Evolutionary conservation across 768 basidiomycete genomes (phyloP), one percentile per base, ranked within the genome.

Genomic region (Candolleomyces aberdarensis): DNA sequence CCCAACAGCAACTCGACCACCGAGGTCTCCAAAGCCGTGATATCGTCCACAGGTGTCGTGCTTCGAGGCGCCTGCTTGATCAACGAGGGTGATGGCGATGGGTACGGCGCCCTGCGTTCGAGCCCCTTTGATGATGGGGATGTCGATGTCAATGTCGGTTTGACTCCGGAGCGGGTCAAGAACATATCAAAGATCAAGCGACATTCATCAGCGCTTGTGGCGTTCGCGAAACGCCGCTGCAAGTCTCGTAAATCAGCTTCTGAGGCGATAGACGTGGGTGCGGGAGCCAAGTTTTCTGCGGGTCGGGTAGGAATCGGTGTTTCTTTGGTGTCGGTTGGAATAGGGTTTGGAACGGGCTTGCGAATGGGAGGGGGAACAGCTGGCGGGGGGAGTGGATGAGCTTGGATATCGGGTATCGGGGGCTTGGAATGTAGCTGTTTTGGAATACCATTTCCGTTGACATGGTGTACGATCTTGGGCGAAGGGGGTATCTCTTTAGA

Each of bases 151-250:
- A 26, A 26, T 26, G 26, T 26, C 47, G 32, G 39, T 36, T 20
- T 57, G 48, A 80, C 79, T 17, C 84, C 85, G 56, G 80, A 80
- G 64, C 85, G 85, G 13, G 85, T 80, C 60, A 96, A 76, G 75
- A 91, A 89, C 78, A 93, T 90, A 63, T 92, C 88, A 31, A 94
- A 80, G 59, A 96, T 85, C 47, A 95, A 77, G 55, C 91, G 89
- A 69, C 93, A 94, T 76, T 96, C 94, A 62, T 88, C 86, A 50
- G 83, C 89, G 47, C 81, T 85, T 1, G 88, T 88, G 14, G 94
- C 92, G 54, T 76, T 82, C 9, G 81, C 72, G 17, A 96, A 73
- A 59, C 91, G 77, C 19, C 80, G 78, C 36, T 89, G 86, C 75
- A 96, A 82, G 55, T 92, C 87, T 11, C 78, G 75, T 26, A 87